Percentiles rank a stretch among this genome's conserved stretches.
Conservation (phyloP, 768 basidiomycete species). For the Leccinum pellstonianum region DNA sequence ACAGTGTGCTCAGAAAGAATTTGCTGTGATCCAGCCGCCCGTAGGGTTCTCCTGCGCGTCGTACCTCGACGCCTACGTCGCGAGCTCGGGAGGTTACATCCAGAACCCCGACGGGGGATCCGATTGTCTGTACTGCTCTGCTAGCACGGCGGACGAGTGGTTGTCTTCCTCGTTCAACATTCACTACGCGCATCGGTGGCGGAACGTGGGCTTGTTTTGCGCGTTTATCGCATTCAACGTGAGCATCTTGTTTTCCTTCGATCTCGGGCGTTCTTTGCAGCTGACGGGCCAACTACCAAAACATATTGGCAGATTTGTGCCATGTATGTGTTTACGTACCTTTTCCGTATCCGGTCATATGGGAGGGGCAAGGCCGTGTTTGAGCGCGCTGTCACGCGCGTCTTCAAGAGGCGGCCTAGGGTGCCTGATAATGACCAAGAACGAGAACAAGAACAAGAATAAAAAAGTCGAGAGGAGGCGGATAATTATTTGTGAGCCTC, state of each 20-base stretch:
- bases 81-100: conserved; percentile 47
- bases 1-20: conserved; percentile 59
- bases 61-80: conserved; percentile 46
- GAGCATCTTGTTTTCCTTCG: conserved; percentile 16
- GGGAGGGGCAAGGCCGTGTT: conserved; percentile 9
- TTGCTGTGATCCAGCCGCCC: conserved; percentile 52
- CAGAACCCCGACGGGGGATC: conserved; percentile 37
- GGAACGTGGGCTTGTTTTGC: conserved; percentile 46
- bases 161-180: conserved; percentile 51
- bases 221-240: conserved; percentile 46
- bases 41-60: conserved; percentile 44
- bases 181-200: conserved; percentile 49
- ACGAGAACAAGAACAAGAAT: neutral
- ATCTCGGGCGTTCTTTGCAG: neutral
- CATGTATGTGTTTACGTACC: conserved; percentile 53
- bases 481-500: neutral
- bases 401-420: neutral
- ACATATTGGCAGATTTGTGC: conserved; percentile 37
- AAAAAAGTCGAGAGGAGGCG: neutral
- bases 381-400: neutral
- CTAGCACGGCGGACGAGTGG: conserved; percentile 57
- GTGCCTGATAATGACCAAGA: neutral
- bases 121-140: conserved; percentile 54
- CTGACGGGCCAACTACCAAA: neutral
- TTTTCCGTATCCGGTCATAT: conserved; percentile 48